Evolutionary conservation across 2,329 filamentous ascomycete species (phyloP).

Genomic region (Alternaria triticimaculans): DNA sequence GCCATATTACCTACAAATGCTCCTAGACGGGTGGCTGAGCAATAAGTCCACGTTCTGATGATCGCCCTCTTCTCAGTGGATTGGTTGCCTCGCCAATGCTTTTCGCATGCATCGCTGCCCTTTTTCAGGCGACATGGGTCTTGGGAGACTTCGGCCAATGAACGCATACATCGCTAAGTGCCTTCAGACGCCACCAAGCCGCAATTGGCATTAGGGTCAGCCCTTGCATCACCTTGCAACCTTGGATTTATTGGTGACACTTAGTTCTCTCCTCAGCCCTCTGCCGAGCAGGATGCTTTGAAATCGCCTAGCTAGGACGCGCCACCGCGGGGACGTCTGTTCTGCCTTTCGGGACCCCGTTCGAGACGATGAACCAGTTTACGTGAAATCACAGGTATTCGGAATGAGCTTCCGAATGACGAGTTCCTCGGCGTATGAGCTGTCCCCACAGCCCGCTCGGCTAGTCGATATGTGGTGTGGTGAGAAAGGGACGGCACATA

Average conservation of each 20-base stretch:
- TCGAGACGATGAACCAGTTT: background rate
- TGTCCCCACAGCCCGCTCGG: background rate
- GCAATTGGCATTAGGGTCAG: background rate
- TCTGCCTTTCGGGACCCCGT: background rate
- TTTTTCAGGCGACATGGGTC: background rate
- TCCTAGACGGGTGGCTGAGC: background rate
- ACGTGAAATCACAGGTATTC: rapidly evolving
- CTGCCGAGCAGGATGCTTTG: background rate
- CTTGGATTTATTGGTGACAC: background rate
- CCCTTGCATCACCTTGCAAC: conserved; percentile 7
- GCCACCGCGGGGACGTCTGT: background rate
- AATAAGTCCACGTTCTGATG: background rate
- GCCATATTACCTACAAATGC: background rate
- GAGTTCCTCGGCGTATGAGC: background rate
- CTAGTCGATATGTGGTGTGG: background rate
- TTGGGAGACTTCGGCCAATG: background rate
- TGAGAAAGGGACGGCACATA: background rate
- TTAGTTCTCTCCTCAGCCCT: background rate
- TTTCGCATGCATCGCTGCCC: background rate
- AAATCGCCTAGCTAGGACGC: background rate
- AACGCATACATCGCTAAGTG: background rate
- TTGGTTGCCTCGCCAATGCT: background rate
- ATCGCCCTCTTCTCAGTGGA: background rate
- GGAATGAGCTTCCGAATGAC: too few relatives aligned
- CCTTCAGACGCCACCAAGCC: background rate